These are phyloP conservation scores for Tetrahymena malaccensis DNA, from an alignment of 73 alveolate genomes.

Conservation along the genomic window DNA sequence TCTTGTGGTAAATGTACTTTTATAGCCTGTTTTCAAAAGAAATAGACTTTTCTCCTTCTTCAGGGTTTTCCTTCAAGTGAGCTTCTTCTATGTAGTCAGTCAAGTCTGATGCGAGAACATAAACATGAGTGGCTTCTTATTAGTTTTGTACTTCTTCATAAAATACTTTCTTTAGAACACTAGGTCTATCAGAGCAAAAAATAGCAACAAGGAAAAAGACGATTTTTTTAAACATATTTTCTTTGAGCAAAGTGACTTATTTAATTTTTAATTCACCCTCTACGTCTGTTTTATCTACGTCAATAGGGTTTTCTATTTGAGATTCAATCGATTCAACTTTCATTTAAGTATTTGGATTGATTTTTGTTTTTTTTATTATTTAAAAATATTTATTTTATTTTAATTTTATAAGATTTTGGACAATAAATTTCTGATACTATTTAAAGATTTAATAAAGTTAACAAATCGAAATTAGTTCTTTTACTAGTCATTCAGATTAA, in stretches of 20 bases:
- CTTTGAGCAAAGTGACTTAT: not conserved
- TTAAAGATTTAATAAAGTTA: not conserved
- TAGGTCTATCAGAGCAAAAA: not conserved
- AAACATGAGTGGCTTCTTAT: not conserved
- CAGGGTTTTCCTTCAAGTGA: not conserved
- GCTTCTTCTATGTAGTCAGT: not conserved
- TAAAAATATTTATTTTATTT: not conserved
- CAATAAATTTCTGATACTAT: not conserved
- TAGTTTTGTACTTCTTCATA: not conserved
- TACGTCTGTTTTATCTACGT: not conserved
- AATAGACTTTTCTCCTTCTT: not conserved
- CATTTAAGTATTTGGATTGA: not conserved
- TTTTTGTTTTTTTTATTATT: not conserved
- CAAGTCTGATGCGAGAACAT: not conserved
- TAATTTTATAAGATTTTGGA: not conserved
- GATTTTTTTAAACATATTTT: not conserved
- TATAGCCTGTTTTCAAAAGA: not conserved
- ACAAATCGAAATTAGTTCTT: not conserved
- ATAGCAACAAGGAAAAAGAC: not conserved
- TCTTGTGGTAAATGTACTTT: not conserved
- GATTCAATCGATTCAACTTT: not conserved
- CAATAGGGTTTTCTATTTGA: not conserved
- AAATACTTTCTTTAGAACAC: not conserved
- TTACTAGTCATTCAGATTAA: not conserved
- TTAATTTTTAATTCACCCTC: not conserved